Conservation (phyloP, 352 stramenopile species). For the Phytopythium litorale region DNA sequence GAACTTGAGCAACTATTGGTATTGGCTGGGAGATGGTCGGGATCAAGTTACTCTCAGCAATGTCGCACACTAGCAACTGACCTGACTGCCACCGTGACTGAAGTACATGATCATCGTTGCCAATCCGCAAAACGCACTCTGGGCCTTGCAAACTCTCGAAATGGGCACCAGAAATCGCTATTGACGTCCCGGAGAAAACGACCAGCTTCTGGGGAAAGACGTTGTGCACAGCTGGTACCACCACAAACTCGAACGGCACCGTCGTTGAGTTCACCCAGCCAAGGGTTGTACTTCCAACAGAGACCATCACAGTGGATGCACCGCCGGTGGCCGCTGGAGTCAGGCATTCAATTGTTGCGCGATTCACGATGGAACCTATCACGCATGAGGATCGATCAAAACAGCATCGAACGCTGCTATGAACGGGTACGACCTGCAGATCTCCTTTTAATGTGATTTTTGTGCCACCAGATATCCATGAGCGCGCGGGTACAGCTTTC, state of each 20-base stretch:
- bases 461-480: conserved; percentile 12
- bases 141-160: conserved; percentile 18
- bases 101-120: conserved; percentile 6
- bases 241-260: conserved; percentile 21
- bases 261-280: conserved; percentile 32
- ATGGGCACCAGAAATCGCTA: conserved; percentile 22
- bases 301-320: conserved; percentile 14
- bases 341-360: conserved; percentile 15
- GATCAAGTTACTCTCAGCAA: neutral
- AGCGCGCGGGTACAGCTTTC: conserved; percentile 13
- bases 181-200: conserved; percentile 4
- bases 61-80: conserved; percentile 19
- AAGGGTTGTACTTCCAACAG: conserved; percentile 9
- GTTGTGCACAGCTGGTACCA: conserved; percentile 13
- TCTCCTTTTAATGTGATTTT: conserved; percentile 9
- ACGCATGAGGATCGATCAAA: conserved; percentile 18
- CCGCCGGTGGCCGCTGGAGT: conserved; percentile 14
- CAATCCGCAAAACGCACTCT: conserved; percentile 26
- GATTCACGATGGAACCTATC: conserved; percentile 11
- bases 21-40: neutral
- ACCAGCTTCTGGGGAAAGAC: conserved; percentile 18
- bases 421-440: neutral
- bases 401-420: conserved; percentile 17
- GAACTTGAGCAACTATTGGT: conserved; percentile 16
- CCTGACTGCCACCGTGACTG: conserved; percentile 17